phyloP scores from a whole-genome alignment of 2,329 filamentous ascomycete genomes.

The Trichoderma oligosporum region DNA sequence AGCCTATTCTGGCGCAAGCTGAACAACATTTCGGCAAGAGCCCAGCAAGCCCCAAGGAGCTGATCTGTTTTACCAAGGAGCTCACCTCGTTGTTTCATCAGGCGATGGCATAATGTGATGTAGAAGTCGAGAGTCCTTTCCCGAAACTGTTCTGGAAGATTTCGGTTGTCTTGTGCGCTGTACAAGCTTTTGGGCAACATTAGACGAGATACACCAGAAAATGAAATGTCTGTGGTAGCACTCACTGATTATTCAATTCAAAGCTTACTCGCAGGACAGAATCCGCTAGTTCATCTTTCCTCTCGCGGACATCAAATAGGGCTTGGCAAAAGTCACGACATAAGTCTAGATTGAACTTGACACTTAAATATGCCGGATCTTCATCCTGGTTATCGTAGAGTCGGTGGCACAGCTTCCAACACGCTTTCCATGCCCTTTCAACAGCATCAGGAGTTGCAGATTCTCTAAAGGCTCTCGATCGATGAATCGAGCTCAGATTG shows the following conservation, averaged over 20 bases:
- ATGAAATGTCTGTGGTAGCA: constrained; percentile 8
- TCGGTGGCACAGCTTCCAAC: constrained; percentile 88
- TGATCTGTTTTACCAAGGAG: constrained; percentile 79
- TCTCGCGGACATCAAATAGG: constrained; percentile 78
- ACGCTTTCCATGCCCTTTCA: constrained; percentile 87
- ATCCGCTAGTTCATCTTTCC: constrained; percentile 74
- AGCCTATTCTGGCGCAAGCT: constrained; percentile 78
- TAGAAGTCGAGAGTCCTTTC: constrained; percentile 93
- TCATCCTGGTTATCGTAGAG: constrained; percentile 80
- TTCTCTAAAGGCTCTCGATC: constrained; percentile 72
- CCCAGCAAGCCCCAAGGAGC: constrained; percentile 82
- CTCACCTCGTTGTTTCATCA: constrained; percentile 91
- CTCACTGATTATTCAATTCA: constrained; percentile 85
- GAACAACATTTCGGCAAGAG: constrained; percentile 87
- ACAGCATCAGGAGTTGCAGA: constrained; percentile 72
- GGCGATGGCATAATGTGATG: constrained; percentile 82
- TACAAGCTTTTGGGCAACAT: constrained; percentile 56
- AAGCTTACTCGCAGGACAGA: constrained; percentile 89
- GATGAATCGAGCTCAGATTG: constrained; percentile 77
- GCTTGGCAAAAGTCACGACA: constrained; percentile 91
- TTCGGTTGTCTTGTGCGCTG: constrained; percentile 77
- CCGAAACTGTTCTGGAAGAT: constrained; percentile 78
- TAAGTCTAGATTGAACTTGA: constrained; percentile 74
- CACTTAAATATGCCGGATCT: constrained; percentile 60
- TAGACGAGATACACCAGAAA: constrained; percentile 21